Evolutionary conservation across 805 yeast genomes (phyloP).

Genomic region (Cyberlindnera petersonii): DNA sequence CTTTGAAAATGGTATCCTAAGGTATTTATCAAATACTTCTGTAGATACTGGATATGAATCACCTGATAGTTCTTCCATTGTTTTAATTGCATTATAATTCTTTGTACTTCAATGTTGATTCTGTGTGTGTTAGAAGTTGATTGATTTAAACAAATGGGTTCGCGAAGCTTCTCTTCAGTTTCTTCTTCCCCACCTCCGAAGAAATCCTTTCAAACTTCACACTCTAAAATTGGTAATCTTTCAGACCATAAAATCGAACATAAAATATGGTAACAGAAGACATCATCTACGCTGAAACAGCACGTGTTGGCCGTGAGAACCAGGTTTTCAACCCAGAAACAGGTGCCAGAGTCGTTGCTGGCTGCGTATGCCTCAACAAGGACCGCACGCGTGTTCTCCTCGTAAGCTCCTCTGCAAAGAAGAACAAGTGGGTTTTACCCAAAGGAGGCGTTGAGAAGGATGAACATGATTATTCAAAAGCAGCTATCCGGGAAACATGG

Average conservation of each 20-base stretch:
- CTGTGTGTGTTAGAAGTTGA: no score
- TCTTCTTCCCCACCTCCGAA: no score
- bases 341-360: conserved; percentile 90
- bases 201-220: no score
- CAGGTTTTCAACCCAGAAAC: conserved; percentile 47
- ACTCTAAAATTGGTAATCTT: no score
- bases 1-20: background rate
- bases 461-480: conserved; percentile 42
- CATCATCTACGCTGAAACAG: conserved; percentile 10
- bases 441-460: conserved; percentile 94
- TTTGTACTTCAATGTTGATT: no score
- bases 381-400: conserved; percentile 62
- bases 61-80: background rate
- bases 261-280: background rate
- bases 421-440: conserved; percentile 81
- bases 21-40: background rate
- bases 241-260: no score
- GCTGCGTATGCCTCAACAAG: conserved; percentile 70
- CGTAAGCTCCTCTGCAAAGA: conserved; percentile 70
- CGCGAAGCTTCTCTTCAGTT: no score
- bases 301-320: conserved; percentile 19
- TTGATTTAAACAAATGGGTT: no score
- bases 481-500: conserved; percentile 91
- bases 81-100: no score
- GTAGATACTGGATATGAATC: background rate